phyloP scores from a whole-genome alignment of 371 early-diverging fungal species.

The Mucor plumbeus region DNA sequence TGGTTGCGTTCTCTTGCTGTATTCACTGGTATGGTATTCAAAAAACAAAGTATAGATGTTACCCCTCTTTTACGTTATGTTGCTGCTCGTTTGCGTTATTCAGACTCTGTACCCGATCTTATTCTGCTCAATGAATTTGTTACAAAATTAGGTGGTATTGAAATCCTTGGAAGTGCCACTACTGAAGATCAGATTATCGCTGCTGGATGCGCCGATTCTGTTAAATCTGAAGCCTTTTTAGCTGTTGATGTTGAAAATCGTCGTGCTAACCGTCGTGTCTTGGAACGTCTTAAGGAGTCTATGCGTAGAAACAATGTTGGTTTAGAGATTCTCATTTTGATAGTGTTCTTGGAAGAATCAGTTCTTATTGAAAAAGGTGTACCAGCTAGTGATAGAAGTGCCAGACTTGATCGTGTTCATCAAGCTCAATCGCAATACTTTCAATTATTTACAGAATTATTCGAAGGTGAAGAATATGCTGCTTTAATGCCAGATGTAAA shows the following conservation, averaged over 20 bases:
- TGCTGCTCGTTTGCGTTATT: conserved; percentile 60
- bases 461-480: conserved; percentile 65
- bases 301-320: conserved; percentile 63
- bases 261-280: conserved; percentile 60
- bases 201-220: conserved; percentile 71
- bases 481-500: conserved; percentile 63
- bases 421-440: conserved; percentile 66
- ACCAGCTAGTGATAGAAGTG: conserved; percentile 58
- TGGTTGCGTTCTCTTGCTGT: conserved; percentile 71
- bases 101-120: conserved; percentile 57
- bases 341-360: conserved; percentile 48
- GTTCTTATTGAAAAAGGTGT: conserved; percentile 60
- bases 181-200: conserved; percentile 67
- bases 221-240: conserved; percentile 60
- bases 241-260: conserved; percentile 52
- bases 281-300: conserved; percentile 63
- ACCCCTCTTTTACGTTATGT: conserved; percentile 70
- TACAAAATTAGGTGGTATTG: conserved; percentile 75
- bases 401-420: conserved; percentile 50
- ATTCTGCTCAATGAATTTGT: conserved; percentile 77
- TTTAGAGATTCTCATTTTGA: conserved; percentile 60
- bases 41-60: conserved; percentile 74
- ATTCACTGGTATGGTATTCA: conserved; percentile 76
- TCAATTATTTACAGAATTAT: conserved; percentile 66
- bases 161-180: conserved; percentile 56